Evolutionary conservation across 139 green algal species (phyloP).

Genomic region (Dunaliella primolecta): DNA sequence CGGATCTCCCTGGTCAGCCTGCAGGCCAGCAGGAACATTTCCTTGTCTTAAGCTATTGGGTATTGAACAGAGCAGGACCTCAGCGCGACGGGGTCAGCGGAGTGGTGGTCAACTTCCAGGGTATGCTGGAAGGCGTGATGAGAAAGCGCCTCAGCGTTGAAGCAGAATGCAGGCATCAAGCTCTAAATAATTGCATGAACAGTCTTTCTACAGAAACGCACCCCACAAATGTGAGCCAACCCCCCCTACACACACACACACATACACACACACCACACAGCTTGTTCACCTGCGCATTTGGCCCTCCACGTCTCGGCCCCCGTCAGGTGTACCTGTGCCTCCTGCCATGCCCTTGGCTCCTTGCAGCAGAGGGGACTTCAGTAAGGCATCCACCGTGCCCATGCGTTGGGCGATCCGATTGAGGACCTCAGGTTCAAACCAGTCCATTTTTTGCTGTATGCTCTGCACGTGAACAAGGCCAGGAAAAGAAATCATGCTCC

Average conservation of each 20-base stretch:
- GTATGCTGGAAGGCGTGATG: too few relatives aligned
- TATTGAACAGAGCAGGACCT: too few relatives aligned
- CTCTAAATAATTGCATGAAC: too few relatives aligned
- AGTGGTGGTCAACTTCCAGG: too few relatives aligned
- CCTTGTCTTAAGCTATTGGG: too few relatives aligned
- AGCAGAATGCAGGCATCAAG: too few relatives aligned
- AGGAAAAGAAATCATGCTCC: not conserved
- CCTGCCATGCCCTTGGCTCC: not conserved
- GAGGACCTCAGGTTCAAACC: constrained; percentile 43
- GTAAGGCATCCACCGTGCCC: constrained; percentile 34
- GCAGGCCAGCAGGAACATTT: not conserved
- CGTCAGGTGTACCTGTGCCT: not conserved
- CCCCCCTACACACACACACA: too few relatives aligned
- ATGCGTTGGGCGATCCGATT: constrained; percentile 43
- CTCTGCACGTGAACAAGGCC: not conserved
- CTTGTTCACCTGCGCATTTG: not conserved
- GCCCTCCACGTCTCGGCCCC: not conserved
- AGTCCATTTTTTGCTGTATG: constrained; percentile 48
- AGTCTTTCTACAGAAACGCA: too few relatives aligned
- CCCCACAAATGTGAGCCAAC: too few relatives aligned
- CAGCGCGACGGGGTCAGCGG: too few relatives aligned
- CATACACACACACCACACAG: too few relatives aligned
- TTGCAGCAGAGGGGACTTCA: constrained; percentile 28
- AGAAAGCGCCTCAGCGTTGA: too few relatives aligned
- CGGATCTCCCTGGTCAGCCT: not conserved